Evolutionary conservation across 257 asterid genomes (phyloP), one percentile per base, ranked within the genome.

Genomic region (Apocynum venetum): DNA sequence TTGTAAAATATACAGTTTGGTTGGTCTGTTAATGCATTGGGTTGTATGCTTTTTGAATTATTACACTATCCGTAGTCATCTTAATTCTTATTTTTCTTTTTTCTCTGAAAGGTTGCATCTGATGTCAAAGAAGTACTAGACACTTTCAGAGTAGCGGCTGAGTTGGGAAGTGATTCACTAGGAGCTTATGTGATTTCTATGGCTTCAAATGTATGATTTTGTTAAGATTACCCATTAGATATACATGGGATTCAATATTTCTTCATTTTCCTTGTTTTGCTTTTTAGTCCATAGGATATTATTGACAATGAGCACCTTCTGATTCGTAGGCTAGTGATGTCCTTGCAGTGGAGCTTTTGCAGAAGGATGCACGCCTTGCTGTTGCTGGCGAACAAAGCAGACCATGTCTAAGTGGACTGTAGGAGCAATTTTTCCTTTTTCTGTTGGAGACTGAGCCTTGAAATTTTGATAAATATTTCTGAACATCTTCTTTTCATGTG

Each of bases 161-260:
- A 95, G 83, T 79, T 95, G 83, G 99, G 99, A 81, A 92, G 90
- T 53, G 99, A 90, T 83, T 90, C 97, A 63, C 90, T 95, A 35
- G 99, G 99, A 81, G 99, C 99, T 56, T 95, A 93, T 79, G 99
- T 95, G 89, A 95, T 95, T 75, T 95, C 99, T 63, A 95, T 95
- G 99, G 97, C 98, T 76, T 88, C 98, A 82, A 88, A 90, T 83
- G 99, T 95, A 90, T 72, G 89, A 71, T 36, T 10, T 68, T 13
- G 48, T 40, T n/a, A 47, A 49, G 53, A 17, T 68, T 63, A 44
- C 35, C 48, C 43, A 17, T 8, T 17, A 38, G 46, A 14, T 65
- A 13, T 40, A 38, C 14, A 40, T 55, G 14, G 68, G 57, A 49
- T 43, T 36, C 76, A n/a, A 38, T 74, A 25, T 77, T 66, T 57